phyloP scores from a whole-genome alignment of 148 eudicot genomes.

The Arbutus unedo region DNA sequence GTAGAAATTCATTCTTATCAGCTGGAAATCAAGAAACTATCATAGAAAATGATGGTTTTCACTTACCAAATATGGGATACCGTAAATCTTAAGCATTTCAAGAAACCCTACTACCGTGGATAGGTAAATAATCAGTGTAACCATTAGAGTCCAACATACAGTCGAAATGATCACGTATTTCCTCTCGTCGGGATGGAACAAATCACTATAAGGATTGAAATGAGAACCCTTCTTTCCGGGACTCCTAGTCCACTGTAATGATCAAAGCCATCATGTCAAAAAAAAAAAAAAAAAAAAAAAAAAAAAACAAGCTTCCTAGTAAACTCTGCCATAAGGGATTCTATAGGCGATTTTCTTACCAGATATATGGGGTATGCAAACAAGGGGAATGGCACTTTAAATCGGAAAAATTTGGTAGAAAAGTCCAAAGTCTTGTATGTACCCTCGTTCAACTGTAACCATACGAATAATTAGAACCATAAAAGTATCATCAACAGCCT shows the following conservation, averaged over 20 bases:
- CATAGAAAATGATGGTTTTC: neutral
- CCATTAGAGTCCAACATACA: conserved; percentile 45
- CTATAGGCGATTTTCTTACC: conserved; percentile 20
- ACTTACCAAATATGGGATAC: conserved; percentile 48
- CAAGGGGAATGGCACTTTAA: conserved; percentile 49
- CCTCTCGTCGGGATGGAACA: conserved; percentile 49
- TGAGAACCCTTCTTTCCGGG: conserved; percentile 60
- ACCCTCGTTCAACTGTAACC: conserved; percentile 35
- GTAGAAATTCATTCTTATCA: neutral
- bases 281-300: neutral
- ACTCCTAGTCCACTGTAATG: conserved; percentile 37
- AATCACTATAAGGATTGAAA: conserved; percentile 45
- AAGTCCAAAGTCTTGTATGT: conserved; percentile 35
- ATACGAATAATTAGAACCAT: neutral
- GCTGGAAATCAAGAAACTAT: neutral
- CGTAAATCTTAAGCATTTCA: conserved; percentile 38
- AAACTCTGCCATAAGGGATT: neutral
- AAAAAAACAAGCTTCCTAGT: neutral
- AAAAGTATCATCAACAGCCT: neutral
- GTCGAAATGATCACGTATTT: conserved; percentile 38
- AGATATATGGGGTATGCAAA: conserved; percentile 46
- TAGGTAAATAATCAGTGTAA: conserved; percentile 28
- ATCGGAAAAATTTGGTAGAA: conserved; percentile 43
- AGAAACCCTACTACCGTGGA: conserved; percentile 30
- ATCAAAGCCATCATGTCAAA: neutral